Evolutionary conservation across 1,284 basidiomycete genomes (phyloP), one percentile per base, ranked within the genome.

Genomic region (Fomitopsis schrenkii): DNA sequence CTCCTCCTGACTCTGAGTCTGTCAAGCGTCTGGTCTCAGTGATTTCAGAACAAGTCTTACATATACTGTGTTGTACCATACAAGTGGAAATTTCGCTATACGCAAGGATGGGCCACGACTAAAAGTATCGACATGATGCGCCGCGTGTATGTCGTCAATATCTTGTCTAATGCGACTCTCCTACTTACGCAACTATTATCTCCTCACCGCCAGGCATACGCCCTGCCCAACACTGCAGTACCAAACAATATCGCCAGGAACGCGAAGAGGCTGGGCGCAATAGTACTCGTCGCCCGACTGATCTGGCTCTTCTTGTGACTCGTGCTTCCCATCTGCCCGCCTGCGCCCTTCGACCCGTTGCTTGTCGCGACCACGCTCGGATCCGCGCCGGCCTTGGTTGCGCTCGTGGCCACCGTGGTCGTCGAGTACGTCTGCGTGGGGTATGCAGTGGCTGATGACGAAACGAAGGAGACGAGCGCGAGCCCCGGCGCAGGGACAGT

Each of bases 401-500:
- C 33, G n/a, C 33, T 54, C n/a, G 52, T 30, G 10, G 5, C 17
- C 19, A 14, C 14, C 17, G 52, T 30, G 35, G 9, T 54, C 3
- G 52, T 54, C 19, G 52, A 9, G 22, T 38, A 54, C 7, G 52
- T 54, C 5, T 54, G 52, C 35, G 52, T 54, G 9, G 52, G 35
- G 14, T 54, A 54, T 2, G 52, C 15, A 40, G 22, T 10, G 35
- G 35, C 14, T 5, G 52, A 54, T 2, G 35, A 26, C 8, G 33
- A 15, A 5, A 1, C 15, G 56, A 87, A 70, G 76, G 81, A 85
- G 52, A 86, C 84, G 60, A 87, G 68, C 14, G 83, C 84, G 62
- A 82, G 74, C 12, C 77, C 79, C 0, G 85, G 84, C 2, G 83
- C 84, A 10, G 78, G 77, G 4, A 87, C 82, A 1, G 73, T 74